A percentile compares a stretch with the other conserved stretches of the same genome.
Evolutionary conservation across 2,329 filamentous ascomycete species (phyloP).

Genomic region (Cladorrhinum sp.): DNA sequence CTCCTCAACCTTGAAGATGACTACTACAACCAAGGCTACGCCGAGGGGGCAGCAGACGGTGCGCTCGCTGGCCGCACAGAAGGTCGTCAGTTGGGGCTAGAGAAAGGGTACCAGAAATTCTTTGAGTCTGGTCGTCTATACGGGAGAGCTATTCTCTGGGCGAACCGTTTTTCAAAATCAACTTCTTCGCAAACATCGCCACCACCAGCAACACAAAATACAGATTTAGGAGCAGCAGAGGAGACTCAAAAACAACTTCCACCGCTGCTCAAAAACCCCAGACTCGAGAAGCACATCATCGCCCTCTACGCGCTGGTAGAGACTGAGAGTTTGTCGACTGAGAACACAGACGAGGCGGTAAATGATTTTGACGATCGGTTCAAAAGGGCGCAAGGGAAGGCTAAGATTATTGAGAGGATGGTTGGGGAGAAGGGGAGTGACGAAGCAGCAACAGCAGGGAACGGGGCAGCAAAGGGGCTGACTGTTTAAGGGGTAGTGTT

Average conservation of each 20-base stretch:
- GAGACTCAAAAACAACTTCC: slow-evolving; percentile 30
- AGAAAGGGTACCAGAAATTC: slow-evolving; percentile 94
- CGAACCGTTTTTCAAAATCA: slow-evolving; percentile 56
- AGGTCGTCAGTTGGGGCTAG: slow-evolving; percentile 84
- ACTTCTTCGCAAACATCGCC: neutral
- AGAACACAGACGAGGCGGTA: slow-evolving; percentile 85
- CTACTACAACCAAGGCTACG: slow-evolving; percentile 82
- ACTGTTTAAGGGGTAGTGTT: neutral
- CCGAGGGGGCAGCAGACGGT: slow-evolving; percentile 72
- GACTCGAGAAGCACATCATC: slow-evolving; percentile 73
- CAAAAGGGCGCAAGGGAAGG: slow-evolving; percentile 78
- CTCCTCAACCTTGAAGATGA: slow-evolving; percentile 59
- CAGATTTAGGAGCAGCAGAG: neutral
- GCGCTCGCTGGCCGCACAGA: slow-evolving; percentile 75
- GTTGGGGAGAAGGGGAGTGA: slow-evolving; percentile 37
- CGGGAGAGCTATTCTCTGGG: slow-evolving; percentile 80
- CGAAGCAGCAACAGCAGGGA: neutral
- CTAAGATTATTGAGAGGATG: slow-evolving; percentile 78
- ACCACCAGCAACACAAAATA: neutral
- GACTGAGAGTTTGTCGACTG: slow-evolving; percentile 69
- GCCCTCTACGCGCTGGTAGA: slow-evolving; percentile 76
- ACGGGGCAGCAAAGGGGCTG: neutral
- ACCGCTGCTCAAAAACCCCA: slow-evolving; percentile 53
- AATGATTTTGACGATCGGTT: slow-evolving; percentile 87
- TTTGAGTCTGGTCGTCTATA: slow-evolving; percentile 74